Base-by-base conservation (phyloP, 2,329 filamentous ascomycete species). In the Mollisiaceae sp. region DNA sequence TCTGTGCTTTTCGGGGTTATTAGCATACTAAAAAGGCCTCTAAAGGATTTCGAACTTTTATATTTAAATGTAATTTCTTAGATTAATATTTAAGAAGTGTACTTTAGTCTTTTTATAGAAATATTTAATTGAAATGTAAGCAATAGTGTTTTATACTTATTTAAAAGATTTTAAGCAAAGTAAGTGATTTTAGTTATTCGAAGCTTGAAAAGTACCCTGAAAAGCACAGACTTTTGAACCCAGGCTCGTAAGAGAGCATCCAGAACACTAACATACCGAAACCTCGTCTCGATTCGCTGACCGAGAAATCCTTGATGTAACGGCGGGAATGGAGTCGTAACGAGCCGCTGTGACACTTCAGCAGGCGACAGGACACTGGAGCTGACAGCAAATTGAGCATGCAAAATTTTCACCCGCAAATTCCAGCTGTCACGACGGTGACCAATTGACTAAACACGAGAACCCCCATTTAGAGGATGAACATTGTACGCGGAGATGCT, bases 251-350 rank as follows among this genome's bases (percentile, higher is more conserved):
- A n/a, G 12, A 57, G 32, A 57, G n/a, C 32, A 14, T 57, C 36
- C 12, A 38, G 35, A 57, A n/a, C 27, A 56, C 52, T n/a, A 20
- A 38, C 55, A 54, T 27, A 54, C 50, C 50, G 50, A 54, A 54
- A 18, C 50, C 45, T 9, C 6, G n/a, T 32, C 50, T 54, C 50
- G 6, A 54, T 54, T 54, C 50, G 50, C 27, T 54, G 50, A 32
- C 24, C 36, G 55, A 32, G 18, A 57, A 56, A 35, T 12, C n/a
- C 24, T 2, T 4, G 8, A 24, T 20, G 55, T 2, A 57, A 57
- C 36, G 55, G 35, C 36, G 55, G 36, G 36, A 57, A 56, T n/a
- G 54, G 18, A 52, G 9, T 9, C 15, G 35, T 22, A 20, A 22
- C 35, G 20, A 39, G 36, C 35, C 35, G 55, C 35, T 39, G 55